phyloP scores from a whole-genome alignment of 176 grass and related monocot species.

The Aegilops umbellulata region DNA sequence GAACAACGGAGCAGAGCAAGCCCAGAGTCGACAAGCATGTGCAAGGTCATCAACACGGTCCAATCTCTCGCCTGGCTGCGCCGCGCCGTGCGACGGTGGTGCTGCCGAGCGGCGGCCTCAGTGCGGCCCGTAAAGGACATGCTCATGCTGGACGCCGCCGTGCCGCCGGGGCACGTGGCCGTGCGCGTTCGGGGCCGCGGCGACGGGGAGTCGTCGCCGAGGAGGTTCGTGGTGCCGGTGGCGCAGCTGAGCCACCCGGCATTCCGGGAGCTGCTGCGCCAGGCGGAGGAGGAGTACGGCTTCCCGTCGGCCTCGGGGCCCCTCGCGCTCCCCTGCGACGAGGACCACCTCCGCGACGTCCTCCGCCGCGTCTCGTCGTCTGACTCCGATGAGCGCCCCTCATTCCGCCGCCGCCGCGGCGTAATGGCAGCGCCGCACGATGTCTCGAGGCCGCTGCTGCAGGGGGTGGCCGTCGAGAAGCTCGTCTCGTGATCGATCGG shows the following conservation, averaged over 20 bases:
- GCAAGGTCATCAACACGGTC: slow-evolving; percentile 29
- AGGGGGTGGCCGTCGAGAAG: neutral
- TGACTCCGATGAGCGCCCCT: too few species aligned
- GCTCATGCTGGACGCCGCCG: neutral
- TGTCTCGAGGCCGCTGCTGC: neutral
- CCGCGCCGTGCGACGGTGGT: slow-evolving; percentile 35
- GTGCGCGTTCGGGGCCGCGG: slow-evolving; percentile 8
- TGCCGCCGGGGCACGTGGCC: slow-evolving; percentile 48
- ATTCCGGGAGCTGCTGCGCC: slow-evolving; percentile 34
- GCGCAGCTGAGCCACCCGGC: slow-evolving; percentile 21
- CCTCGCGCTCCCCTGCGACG: slow-evolving; percentile 43
- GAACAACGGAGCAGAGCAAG: neutral
- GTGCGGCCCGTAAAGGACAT: neutral
- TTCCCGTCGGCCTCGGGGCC: slow-evolving; percentile 22
- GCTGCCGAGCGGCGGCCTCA: neutral
- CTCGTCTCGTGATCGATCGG: neutral
- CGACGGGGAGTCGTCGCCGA: neutral
- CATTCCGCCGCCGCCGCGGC: neutral
- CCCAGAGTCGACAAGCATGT: slow-evolving; percentile 8
- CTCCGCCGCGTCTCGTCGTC: slow-evolving; percentile 5
- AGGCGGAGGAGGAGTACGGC: slow-evolving; percentile 52
- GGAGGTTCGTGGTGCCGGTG: neutral
- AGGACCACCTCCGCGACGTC: slow-evolving; percentile 38
- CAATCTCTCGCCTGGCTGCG: slow-evolving; percentile 32
- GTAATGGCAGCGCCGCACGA: neutral